Evolutionary conservation across 352 stramenopile genomes (phyloP).

Genomic region (Phytopythium boreale): DNA sequence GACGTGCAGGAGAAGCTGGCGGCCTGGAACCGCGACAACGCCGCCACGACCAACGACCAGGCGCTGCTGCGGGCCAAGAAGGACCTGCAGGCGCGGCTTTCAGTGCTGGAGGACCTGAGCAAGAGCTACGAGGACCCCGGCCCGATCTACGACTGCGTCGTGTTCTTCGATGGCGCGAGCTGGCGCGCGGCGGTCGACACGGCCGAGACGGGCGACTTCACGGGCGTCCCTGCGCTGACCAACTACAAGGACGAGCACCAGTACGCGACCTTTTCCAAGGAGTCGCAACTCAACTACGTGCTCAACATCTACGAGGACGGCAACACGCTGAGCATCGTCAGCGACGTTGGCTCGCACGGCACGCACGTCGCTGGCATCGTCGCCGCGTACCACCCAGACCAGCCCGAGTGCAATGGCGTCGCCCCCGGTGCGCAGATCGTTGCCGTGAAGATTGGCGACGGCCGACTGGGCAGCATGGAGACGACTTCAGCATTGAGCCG

Average conservation of each 20-base stretch:
- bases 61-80: constrained; percentile 54
- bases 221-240: constrained; percentile 49
- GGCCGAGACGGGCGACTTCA: constrained; percentile 83
- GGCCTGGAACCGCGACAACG: constrained; percentile 55
- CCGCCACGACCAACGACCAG: constrained; percentile 61
- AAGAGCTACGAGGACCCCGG: constrained; percentile 89
- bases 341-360: constrained; percentile 91
- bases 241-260: constrained; percentile 78
- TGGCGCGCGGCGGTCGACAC: constrained; percentile 89
- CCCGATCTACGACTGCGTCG: constrained; percentile 91
- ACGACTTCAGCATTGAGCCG: constrained; percentile 87
- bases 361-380: constrained; percentile 96
- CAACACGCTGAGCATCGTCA: constrained; percentile 91
- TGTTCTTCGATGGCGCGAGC: constrained; percentile 81
- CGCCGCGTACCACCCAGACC: constrained; percentile 84
- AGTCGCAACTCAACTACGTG: constrained; percentile 93
- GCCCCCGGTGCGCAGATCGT: constrained; percentile 92
- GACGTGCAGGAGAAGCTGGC: constrained; percentile 57
- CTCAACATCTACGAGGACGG: constrained; percentile 95
- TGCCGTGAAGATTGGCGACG: constrained; percentile 95
- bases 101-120: constrained; percentile 64
- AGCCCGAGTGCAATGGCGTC: constrained; percentile 90
- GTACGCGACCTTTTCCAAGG: constrained; percentile 87
- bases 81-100: constrained; percentile 77
- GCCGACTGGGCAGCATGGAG: constrained; percentile 93